Evolutionary conservation across 495 filamentous ascomycete genomes (phyloP), one percentile per base, ranked within the genome.

Genomic region (Friedmanniomyces endolithicus): DNA sequence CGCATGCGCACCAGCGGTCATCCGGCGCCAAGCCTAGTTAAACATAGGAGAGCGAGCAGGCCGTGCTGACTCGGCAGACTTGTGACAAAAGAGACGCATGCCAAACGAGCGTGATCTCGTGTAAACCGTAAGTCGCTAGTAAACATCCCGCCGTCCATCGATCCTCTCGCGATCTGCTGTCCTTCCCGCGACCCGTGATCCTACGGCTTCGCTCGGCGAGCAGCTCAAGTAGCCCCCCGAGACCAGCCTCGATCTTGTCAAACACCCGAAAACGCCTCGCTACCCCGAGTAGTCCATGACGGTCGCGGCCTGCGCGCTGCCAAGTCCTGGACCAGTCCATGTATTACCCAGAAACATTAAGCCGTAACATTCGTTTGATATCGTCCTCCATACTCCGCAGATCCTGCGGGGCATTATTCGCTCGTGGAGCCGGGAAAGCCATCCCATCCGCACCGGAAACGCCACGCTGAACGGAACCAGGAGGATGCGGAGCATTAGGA

Each of bases 331-430:
- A 20, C 51, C 29, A n/a, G n/a, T n/a, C 19, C 22, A 1, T 46
- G 17, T 19, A 50, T 43, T 24, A 45, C 19, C 48, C 56, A 48
- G 48, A 56, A 48, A 60, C 54, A 58, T 63, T 56, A 52, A 65
- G 52, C 14, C 63, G 64, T 16, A 65, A 52, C 48, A 65, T 61
- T 11, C 59, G 55, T 8, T 55, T 53, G 29, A 65, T 35, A 52
- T 60, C 56, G 27, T 64, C 59, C 33, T 65, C 61, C 62, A 64
- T 64, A n/a, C 50, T 40, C n/a, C 50, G 44, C 12, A 64, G 16
- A 50, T 64, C 62, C 19, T 25, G 44, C 44, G 24, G 3, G 44
- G 3, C 24, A 41, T 41, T 41, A 25, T 47, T 25, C 19, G 44
- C 16, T 22, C 20, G 20, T 6, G 44, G 6, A 8, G 44, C 6